Conservation (phyloP, 1,284 basidiomycete species). For the Cerrena zonata region DNA sequence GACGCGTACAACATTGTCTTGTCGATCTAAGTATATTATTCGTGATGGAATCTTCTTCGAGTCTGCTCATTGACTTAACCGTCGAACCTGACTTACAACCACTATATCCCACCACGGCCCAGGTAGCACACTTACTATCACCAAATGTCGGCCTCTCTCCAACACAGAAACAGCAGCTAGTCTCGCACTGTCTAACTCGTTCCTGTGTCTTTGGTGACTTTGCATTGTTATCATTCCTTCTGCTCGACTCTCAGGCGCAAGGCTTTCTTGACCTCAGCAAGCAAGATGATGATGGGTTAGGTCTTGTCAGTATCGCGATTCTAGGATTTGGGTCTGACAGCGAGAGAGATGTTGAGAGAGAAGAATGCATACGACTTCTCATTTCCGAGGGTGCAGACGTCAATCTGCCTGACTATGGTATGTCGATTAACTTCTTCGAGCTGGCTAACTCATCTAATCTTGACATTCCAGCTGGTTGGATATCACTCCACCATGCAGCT, state of each 20-base stretch:
- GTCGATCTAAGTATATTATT: no score
- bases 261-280: conserved; percentile 59
- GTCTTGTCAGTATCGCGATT: conserved; percentile 74
- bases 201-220: conserved; percentile 74
- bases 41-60: conserved; percentile 22
- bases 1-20: not conserved
- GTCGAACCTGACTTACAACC: conserved; percentile 75
- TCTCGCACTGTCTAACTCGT: conserved; percentile 65
- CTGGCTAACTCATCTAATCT: not conserved
- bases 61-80: conserved; percentile 41
- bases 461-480: conserved; percentile 76
- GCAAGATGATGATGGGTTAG: conserved; percentile 79
- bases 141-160: conserved; percentile 62
- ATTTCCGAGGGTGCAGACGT: conserved; percentile 76
- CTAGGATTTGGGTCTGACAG: conserved; percentile 77
- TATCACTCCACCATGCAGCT: conserved; percentile 89
- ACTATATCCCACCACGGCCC: conserved; percentile 62
- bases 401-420: conserved; percentile 58
- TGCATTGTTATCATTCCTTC: conserved; percentile 62
- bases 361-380: conserved; percentile 80
- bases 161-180: conserved; percentile 59
- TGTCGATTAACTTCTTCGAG: conserved; percentile 10
- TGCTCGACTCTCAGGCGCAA: conserved; percentile 66
- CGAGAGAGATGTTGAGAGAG: conserved; percentile 78
- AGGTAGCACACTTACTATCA: conserved; percentile 58